Evolutionary conservation across 2,329 filamentous ascomycete species (phyloP), one percentile per base, ranked within the genome.

Genomic region (Cyanodermella asteris): DNA sequence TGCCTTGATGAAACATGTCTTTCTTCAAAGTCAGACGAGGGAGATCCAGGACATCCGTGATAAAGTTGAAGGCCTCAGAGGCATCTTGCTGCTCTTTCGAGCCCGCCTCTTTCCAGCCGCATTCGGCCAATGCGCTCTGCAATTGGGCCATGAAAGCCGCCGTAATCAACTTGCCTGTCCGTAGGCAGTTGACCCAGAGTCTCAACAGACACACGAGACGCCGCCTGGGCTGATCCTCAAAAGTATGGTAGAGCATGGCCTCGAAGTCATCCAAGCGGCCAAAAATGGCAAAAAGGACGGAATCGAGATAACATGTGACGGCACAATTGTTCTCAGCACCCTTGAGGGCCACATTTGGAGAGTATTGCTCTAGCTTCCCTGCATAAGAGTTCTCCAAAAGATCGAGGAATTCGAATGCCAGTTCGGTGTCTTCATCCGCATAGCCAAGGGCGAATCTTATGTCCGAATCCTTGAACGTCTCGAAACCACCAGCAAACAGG

Each of bases 261-360:
- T 94, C 84, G 44, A 91, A 97, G 34, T 75, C 82, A 36, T 80
- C 73, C 18, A 93, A 59, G 31, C 77, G 72, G 11, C 77, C 75
- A 44, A 94, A 94, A 80, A 97, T 93, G 45, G 84, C 75, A 44
- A 93, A 94, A 2, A 97, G 61, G 13, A 94, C 53, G 1, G 84
- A 64, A 45, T 94, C 87, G 10, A 94, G 56, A 44, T 90, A 94
- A 52, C 87, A 97, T n/a, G 84, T 94, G 18, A 91, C 80, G 23
- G 65, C 67, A 22, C 72, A 62, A 23, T 81, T 62, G 42, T 97
- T 97, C 38, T 78, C 73, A 8, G 87, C 84, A 5, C 87, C 87
- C 4, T 78, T 53, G 54, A 94, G 69, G 28, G 63, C 62, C 6
- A 73, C 59, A 26, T 61, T 59, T 6, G 78, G 67, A 28, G 78